Base-by-base conservation (phyloP, 176 grass and related monocot genomes). In the Canna indica region DNA sequence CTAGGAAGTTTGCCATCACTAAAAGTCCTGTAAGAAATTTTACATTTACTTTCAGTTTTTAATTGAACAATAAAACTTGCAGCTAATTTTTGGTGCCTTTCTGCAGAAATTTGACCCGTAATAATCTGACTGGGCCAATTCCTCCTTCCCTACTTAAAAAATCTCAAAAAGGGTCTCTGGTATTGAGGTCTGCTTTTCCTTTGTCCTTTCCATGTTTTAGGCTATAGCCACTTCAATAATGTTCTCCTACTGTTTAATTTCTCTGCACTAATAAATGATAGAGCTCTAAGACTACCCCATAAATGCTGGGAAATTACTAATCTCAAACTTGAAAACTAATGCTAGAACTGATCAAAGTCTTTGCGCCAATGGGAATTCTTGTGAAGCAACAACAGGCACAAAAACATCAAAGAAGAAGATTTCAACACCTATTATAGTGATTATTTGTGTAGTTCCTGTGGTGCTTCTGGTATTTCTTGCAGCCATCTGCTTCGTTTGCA, bases 21-120 rank as follows among this genome's bases (percentile, higher is more conserved):
- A 10, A 36, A 73, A 32, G 14, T 85, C 30, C 24, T 92, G 89
- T 92, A 85, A 78, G 88, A 63, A 70, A 47, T 22, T 50, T 24
- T 15, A 62, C 12, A 28, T 13, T 34, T 28, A 31, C 12, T 15
- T 32, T 34, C n/a, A 7, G 7, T 39, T 53, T 67, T 42, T 18
- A 13, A 12, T 30, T 12, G 35, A 22, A 60, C 16, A 52, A 59
- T 7, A 1, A 30, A 15, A 48, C 38, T 11, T 0, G 16, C 17
- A 53, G 29, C 46, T n/a, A n/a, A n/a, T n/a, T 1, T 25, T 38
- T 17, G 52, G 68, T 28, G 15, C 36, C 26, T 71, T 78, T 57
- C 15, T 77, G 35, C 47, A 91, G 88, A 81, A 81, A 91, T 78
- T 88, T 91, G 34, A 85, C 82, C 1, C 65, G 68, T 2, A 91